These are phyloP conservation scores for Fusarium nygamai DNA, from an alignment of 2,329 filamentous ascomycete genomes.

Conservation along the genomic window DNA sequence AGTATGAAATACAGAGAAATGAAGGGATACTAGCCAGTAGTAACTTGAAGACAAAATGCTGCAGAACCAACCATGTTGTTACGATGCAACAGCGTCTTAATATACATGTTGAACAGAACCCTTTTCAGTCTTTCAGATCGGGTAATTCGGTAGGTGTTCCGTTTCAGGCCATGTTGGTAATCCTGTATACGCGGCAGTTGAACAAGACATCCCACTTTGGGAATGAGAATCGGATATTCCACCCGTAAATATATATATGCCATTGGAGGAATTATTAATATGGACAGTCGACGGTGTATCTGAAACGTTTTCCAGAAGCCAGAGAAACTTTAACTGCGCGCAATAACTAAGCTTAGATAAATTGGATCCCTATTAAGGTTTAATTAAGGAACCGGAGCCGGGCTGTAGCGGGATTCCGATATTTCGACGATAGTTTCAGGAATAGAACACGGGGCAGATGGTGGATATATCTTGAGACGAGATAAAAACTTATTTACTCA, in stretches of 20 bases:
- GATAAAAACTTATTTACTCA: neutral
- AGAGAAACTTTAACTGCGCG: slow-evolving; percentile 7
- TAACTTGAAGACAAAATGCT: slow-evolving; percentile 8
- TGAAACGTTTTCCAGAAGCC: slow-evolving; percentile 35
- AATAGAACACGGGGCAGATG: slow-evolving; percentile 3
- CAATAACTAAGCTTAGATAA: neutral
- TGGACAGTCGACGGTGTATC: neutral
- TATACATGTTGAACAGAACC: neutral
- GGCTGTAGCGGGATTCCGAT: neutral
- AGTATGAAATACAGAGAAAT: slow-evolving; percentile 14
- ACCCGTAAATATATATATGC: neutral
- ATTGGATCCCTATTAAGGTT: slow-evolving; percentile 21
- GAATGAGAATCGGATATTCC: neutral
- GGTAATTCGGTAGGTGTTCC: slow-evolving; percentile 23
- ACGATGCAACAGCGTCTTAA: neutral
- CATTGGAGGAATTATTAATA: slow-evolving; percentile 31
- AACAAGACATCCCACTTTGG: slow-evolving; percentile 6
- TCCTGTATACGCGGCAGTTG: slow-evolving; percentile 11
- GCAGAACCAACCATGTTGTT: neutral
- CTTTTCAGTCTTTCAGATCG: neutral
- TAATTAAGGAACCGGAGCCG: slow-evolving; percentile 26
- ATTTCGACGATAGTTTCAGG: slow-evolving; percentile 11
- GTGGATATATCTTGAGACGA: neutral
- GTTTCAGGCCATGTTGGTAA: slow-evolving; percentile 4
- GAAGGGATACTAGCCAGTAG: slow-evolving; percentile 36